Base-by-base conservation (phyloP, 2,329 filamentous ascomycete genomes). In the Fusarium sp. region DNA sequence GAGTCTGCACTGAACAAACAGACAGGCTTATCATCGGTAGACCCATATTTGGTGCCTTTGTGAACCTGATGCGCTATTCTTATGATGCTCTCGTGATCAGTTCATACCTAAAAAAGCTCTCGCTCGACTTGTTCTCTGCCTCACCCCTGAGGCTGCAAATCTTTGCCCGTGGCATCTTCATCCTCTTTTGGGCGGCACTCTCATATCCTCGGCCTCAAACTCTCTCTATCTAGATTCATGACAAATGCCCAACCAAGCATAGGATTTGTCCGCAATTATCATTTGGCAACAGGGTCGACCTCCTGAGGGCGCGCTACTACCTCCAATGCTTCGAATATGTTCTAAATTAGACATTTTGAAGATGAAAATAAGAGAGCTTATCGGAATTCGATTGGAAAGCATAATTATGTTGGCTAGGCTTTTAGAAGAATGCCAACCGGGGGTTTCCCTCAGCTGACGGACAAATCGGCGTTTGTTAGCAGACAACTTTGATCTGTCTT, bases 51-150 rank as follows among this genome's bases (percentile, higher is more conserved):
- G 4, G 0, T 33, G 15, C 28, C 33, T 22, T 49, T n/a, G 0
- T 18, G n/a, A 49, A 9, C 15, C 11, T 5, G 3, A 18, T 13
- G 7, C 1, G 3, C 15, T 18, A 18, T n/a, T n/a, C 15, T n/a
- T 0, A n/a, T 6, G 14, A 3, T 8, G 4, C 47, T 13, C 22
- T 33, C 5, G 11, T n/a, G 5, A 12, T n/a, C n/a, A n/a, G n/a
- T n/a, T n/a, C n/a, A n/a, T n/a, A n/a, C n/a, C n/a, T n/a, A n/a
- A n/a, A n/a, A n/a, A n/a, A n/a, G n/a, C n/a, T n/a, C n/a, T n/a
- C n/a, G n/a, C n/a, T n/a, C 45, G 14, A 7, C 13, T 28, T 22
- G 26, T 13, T 22, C 26, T 14, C 18, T 5, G 14, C 26, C 45
- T 28, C n/a, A 5, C 22, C 31, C 48, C 17, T 10, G 31, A 14